Evolutionary conservation across 192 early-diverging fungal species (phyloP).

Genomic region (Linnemannia elongata): DNA sequence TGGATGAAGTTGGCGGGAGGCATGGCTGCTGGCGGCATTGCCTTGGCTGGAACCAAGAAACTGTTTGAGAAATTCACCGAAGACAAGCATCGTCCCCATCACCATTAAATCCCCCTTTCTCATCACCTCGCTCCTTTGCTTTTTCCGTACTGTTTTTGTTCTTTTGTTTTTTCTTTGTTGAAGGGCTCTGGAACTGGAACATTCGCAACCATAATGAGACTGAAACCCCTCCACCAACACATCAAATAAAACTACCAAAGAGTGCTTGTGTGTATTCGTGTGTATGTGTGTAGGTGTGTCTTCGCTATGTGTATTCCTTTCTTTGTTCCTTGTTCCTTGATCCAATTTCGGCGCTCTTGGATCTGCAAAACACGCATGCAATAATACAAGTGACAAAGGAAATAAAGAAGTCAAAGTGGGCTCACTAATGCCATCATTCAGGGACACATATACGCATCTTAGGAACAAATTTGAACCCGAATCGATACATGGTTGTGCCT

Average conservation of each 20-base stretch:
- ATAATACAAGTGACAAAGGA: conserved; percentile 17
- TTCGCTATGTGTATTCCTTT: background rate
- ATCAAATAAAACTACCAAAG: too few species aligned
- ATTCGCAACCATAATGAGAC: background rate
- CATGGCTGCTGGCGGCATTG: conserved; percentile 40
- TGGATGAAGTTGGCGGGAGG: conserved; percentile 49
- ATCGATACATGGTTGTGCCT: background rate
- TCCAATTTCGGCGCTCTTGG: too few species aligned
- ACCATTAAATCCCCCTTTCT: background rate
- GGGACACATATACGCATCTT: background rate
- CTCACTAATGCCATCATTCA: conserved; percentile 1
- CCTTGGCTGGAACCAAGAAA: conserved; percentile 29
- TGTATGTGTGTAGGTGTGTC: too few species aligned
- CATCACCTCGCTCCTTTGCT: background rate
- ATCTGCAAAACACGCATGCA: background rate
- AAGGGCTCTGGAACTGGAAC: background rate
- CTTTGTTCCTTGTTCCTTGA: background rate
- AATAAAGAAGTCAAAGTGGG: background rate
- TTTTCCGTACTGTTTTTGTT: background rate
- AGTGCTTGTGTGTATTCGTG: background rate
- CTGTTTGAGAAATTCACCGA: conserved; percentile 36
- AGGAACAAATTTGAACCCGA: background rate
- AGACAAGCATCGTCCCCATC: conserved; percentile 6
- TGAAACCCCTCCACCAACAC: too few species aligned
- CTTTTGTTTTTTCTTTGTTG: background rate